A percentile compares a stretch with the other conserved stretches of the same genome.
Evolutionary conservation across 768 basidiomycete species (phyloP).

Genomic region (Russula virescens): DNA sequence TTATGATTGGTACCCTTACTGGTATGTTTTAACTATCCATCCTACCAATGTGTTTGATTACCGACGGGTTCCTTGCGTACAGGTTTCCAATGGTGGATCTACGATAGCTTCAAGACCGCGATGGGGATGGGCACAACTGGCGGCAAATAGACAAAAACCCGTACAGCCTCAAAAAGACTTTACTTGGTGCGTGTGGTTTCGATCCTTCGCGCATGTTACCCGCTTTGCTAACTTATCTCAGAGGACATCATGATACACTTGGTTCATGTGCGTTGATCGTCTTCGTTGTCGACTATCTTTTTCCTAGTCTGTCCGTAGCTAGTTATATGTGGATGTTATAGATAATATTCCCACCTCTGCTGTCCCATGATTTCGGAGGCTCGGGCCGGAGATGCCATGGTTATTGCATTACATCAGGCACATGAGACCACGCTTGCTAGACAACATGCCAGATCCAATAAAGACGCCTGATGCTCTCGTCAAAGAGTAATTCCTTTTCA

Average conservation of each 20-base stretch:
- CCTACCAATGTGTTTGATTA: background rate
- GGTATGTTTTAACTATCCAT: conserved; percentile 16
- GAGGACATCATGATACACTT: conserved; percentile 11
- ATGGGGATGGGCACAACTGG: conserved; percentile 87
- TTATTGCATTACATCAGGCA: background rate
- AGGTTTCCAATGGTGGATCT: conserved; percentile 95
- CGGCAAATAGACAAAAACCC: conserved; percentile 69
- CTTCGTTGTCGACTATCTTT: conserved; percentile 1
- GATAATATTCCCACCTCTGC: background rate
- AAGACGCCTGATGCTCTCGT: conserved; percentile 21
- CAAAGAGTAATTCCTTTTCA: conserved; percentile 11
- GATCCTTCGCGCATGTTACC: background rate
- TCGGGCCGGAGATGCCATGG: background rate
- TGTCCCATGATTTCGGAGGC: background rate
- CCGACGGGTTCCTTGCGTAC: conserved; percentile 35
- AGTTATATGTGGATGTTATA: conserved; percentile 17
- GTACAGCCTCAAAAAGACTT: background rate
- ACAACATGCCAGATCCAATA: conserved; percentile 18
- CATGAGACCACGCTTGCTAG: too few relatives aligned
- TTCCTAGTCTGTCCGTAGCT: conserved; percentile 18
- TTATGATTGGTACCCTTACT: conserved; percentile 57
- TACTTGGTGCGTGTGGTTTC: background rate
- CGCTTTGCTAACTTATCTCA: background rate
- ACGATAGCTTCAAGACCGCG: conserved; percentile 76
- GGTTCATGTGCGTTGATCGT: conserved; percentile 6